Base-by-base conservation (phyloP, 2,329 filamentous ascomycete genomes). In the Pseudodiploospora longispora region DNA sequence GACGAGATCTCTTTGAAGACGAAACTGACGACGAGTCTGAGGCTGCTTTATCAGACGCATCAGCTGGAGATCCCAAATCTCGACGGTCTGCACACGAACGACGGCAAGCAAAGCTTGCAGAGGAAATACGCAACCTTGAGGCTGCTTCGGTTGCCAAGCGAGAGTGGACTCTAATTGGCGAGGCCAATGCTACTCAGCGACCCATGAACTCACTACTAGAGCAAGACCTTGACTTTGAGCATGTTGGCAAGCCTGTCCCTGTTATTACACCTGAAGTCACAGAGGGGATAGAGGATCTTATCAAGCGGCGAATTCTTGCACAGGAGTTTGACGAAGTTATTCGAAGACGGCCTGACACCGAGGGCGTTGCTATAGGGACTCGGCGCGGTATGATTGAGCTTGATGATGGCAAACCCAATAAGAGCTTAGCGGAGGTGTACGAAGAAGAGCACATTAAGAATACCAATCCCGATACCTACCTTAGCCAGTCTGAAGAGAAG, bases 171-270 rank as follows among this genome's bases (percentile, higher is more conserved):
- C 70, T 97, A 42, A 78, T 85, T 7, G 93, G 93, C 58, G 93
- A 98, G 72, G 90, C 90, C 4, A 76, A 81, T 40, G 91, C 87
- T 2, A 74, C 74, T 1, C 87, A 93, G 53, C 79, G 93, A 32
- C 93, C 93, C 0, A 62, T 88, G 43, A 97, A 98, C 69, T 96
- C 91, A 1, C 76, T 98, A 3, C 78, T 98, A 1, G 90, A 97
- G 60, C 82, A 97, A 67, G 89, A 97, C 56, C 76, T 98, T 28
- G 91, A 97, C 52, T 98, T 97, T 59, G 93, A 98, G 67, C 82
- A 94, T 56, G 81, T 87, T 27, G 93, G 93, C 58, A 98, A 97
- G 63, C 91, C 93, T 1, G 85, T 97, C 1, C 88, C 91, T 2
- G 86, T 97, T 48, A 89, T 96, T 61, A 97, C 93, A 0, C 83